Evolutionary conservation across 2,329 filamentous ascomycete genomes (phyloP).

Genomic region (Emericellopsis atlantica): DNA sequence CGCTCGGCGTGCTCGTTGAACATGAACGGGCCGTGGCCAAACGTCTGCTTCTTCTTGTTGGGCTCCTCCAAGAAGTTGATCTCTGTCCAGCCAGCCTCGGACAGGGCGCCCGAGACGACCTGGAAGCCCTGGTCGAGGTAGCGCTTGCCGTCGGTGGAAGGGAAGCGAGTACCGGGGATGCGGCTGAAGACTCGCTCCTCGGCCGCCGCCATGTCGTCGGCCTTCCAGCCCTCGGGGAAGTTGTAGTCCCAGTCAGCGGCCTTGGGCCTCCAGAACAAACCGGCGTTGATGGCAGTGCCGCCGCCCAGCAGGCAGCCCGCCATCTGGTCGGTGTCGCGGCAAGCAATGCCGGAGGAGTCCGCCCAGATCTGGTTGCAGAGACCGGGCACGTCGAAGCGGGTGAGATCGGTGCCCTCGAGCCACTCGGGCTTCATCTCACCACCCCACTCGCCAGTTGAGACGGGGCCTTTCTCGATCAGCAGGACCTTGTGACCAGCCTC

Average conservation of each 20-base stretch:
- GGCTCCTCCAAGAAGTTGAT: constrained; percentile 48
- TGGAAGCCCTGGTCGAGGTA: constrained; percentile 58
- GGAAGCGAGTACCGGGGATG: constrained; percentile 57
- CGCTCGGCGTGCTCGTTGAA: constrained; percentile 51
- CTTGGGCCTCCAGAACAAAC: constrained; percentile 56
- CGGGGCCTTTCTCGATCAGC: constrained; percentile 46
- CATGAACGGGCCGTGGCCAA: constrained; percentile 54
- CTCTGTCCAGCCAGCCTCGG: constrained; percentile 46
- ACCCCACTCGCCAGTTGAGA: constrained; percentile 52
- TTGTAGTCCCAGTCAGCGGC: constrained; percentile 57
- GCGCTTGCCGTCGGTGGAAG: constrained; percentile 52
- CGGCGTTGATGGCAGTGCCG: constrained; percentile 53
- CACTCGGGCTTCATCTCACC: constrained; percentile 49
- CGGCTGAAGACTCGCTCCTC: constrained; percentile 51
- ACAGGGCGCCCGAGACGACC: constrained; percentile 46
- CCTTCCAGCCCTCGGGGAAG: constrained; percentile 61
- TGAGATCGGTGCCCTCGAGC: constrained; percentile 48
- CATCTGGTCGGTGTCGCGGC: constrained; percentile 60
- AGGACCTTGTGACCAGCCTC: constrained; percentile 53
- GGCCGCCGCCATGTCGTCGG: constrained; percentile 44
- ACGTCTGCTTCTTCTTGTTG: constrained; percentile 52
- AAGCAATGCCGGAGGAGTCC: constrained; percentile 50
- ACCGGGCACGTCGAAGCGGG: constrained; percentile 59
- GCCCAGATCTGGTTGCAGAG: constrained; percentile 60
- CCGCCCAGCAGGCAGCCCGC: constrained; percentile 60